A percentile compares a stretch with the other conserved stretches of the same genome.
These are phyloP conservation scores for Boletus sp. DNA, from an alignment of 768 basidiomycete species.

Conservation along the genomic window DNA sequence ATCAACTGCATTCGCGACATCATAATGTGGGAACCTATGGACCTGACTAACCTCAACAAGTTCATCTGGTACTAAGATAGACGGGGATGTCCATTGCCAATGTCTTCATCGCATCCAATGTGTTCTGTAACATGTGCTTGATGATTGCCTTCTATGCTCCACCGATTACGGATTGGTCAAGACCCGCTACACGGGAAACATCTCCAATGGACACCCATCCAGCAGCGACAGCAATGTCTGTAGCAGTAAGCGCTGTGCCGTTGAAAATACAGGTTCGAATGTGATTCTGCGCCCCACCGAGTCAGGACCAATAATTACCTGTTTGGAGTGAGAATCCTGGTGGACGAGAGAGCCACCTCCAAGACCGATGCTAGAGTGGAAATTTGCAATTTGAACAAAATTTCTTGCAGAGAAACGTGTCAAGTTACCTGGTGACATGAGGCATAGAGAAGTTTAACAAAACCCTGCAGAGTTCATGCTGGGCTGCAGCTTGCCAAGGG, in stretches of 20 bases:
- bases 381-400: not conserved
- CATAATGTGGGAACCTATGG: slow-evolving; percentile 47
- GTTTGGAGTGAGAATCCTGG: slow-evolving; percentile 30
- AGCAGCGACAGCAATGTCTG: slow-evolving; percentile 54
- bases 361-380: slow-evolving; percentile 48
- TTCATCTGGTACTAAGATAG: slow-evolving; percentile 48
- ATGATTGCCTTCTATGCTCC: slow-evolving; percentile 42
- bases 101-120: slow-evolving; percentile 65
- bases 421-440: slow-evolving; percentile 41
- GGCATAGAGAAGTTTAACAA: slow-evolving; percentile 62
- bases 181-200: slow-evolving; percentile 16
- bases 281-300: slow-evolving; percentile 59
- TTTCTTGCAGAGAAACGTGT: slow-evolving; percentile 1
- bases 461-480: slow-evolving; percentile 59
- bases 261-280: slow-evolving; percentile 53
- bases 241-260: slow-evolving; percentile 55
- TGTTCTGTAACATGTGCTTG: slow-evolving; percentile 43
- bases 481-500: slow-evolving; percentile 61
- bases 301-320: slow-evolving; percentile 58
- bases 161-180: slow-evolving; percentile 29
- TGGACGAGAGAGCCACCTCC: slow-evolving; percentile 62
- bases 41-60: slow-evolving; percentile 53
- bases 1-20: slow-evolving; percentile 64
- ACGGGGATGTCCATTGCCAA: slow-evolving; percentile 54
- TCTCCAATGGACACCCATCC: slow-evolving; percentile 33